These are phyloP conservation scores for Leccinum boreale DNA, from an alignment of 768 basidiomycete species.

Conservation along the genomic window DNA sequence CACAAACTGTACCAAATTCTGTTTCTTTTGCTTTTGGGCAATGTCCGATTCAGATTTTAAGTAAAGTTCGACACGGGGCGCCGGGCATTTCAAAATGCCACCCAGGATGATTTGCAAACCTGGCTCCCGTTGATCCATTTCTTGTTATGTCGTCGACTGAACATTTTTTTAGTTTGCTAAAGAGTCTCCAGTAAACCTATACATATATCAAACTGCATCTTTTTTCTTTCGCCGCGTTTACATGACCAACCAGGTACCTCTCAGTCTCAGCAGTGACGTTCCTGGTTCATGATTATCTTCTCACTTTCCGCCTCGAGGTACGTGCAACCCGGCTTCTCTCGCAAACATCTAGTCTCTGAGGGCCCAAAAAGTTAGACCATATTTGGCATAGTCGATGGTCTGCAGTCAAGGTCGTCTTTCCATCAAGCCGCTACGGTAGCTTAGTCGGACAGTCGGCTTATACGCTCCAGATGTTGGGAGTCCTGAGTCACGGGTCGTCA, in stretches of 20 bases:
- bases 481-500: slow-evolving; percentile 2
- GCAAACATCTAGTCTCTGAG: background rate
- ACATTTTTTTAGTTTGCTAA: too few species aligned
- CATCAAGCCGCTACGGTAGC: slow-evolving; percentile 15
- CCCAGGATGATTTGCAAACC: too few species aligned
- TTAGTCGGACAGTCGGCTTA: slow-evolving; percentile 5
- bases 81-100: too few species aligned
- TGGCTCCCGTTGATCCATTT: too few species aligned
- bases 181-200: too few species aligned
- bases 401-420: slow-evolving; percentile 9
- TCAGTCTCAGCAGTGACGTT: background rate
- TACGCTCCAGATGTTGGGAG: slow-evolving; percentile 8
- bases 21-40: too few species aligned
- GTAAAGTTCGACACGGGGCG: too few species aligned
- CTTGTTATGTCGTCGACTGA: too few species aligned
- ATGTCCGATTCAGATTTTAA: too few species aligned
- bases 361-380: background rate
- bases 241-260: background rate
- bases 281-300: slow-evolving; percentile 4
- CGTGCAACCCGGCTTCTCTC: background rate
- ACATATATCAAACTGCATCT: background rate
- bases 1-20: background rate
- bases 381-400: slow-evolving; percentile 4
- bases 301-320: slow-evolving; percentile 16
- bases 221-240: background rate